Conservation (phyloP, 495 filamentous ascomycete genomes). For the Xylaria nigripes region DNA sequence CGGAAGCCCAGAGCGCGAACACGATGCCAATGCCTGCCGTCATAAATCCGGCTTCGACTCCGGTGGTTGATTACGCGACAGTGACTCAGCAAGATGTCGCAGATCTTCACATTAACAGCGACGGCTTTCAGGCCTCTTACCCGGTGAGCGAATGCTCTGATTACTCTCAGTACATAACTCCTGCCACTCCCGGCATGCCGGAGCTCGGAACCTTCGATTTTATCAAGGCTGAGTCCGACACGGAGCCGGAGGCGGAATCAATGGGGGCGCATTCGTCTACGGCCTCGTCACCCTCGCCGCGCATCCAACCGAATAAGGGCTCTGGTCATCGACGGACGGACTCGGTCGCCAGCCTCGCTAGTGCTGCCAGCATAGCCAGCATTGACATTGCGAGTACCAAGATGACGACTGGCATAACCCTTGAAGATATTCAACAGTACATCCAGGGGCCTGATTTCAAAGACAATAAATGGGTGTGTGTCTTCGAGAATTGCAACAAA, state of each 20-base stretch:
- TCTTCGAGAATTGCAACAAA: conserved; percentile 72
- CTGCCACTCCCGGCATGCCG: conserved; percentile 27
- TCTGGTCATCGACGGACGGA: conserved; percentile 41
- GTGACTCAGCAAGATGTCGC: conserved; percentile 45
- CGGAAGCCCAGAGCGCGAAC: conserved; percentile 30
- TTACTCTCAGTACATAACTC: conserved; percentile 34
- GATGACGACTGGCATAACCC: conserved; percentile 66
- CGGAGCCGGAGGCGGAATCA: conserved; percentile 10
- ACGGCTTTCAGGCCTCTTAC: conserved; percentile 21
- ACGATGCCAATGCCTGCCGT: conserved; percentile 30
- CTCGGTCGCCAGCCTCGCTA: conserved; percentile 40
- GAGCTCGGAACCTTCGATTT: conserved; percentile 27
- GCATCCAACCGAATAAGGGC: conserved; percentile 21
- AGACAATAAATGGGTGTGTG: conserved; percentile 78
- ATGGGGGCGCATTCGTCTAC: background rate
- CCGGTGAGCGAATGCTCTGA: conserved; percentile 18
- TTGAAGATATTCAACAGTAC: conserved; percentile 77
- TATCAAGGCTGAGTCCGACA: conserved; percentile 26
- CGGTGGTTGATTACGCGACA: conserved; percentile 47
- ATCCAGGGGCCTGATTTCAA: conserved; percentile 70
- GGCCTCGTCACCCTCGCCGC: conserved; percentile 12
- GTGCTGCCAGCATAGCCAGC: conserved; percentile 46
- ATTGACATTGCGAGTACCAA: conserved; percentile 50
- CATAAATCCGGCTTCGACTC: conserved; percentile 43
- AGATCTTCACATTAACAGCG: conserved; percentile 41